Conservation (phyloP, 2,329 filamentous ascomycete genomes). For the Trichothecium sympodiale region DNA sequence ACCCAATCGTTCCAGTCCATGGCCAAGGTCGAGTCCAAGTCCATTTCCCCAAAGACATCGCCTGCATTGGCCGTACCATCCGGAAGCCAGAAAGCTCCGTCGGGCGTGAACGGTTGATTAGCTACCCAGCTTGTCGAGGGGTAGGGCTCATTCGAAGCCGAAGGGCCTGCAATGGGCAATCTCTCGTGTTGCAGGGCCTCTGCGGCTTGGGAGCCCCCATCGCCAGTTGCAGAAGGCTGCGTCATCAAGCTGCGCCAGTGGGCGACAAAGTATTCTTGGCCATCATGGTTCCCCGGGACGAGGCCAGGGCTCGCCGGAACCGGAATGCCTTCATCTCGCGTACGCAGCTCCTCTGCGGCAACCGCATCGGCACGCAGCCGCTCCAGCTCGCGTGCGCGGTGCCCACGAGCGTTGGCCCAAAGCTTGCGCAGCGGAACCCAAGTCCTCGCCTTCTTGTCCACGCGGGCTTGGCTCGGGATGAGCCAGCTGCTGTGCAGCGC, state of each 20-base stretch:
- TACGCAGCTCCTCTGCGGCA: conserved; percentile 16
- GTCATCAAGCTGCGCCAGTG: conserved; percentile 22
- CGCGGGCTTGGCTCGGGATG: conserved; percentile 17
- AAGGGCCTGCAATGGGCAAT: no score
- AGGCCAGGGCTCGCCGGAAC: conserved; percentile 19
- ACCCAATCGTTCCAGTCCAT: no score
- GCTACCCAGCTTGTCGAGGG: no score
- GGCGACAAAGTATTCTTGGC: conserved; percentile 15
- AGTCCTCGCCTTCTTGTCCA: conserved; percentile 19
- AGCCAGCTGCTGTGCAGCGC: conserved; percentile 33
- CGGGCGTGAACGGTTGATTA: no score
- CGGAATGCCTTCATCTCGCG: conserved; percentile 13
- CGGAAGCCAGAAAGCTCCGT: no score
- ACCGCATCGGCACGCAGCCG: conserved; percentile 17
- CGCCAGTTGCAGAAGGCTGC: no score
- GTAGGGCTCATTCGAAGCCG: no score
- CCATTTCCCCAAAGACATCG: no score
- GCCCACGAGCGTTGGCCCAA: conserved; percentile 23
- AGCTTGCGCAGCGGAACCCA: conserved; percentile 30
- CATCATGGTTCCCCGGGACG: conserved; percentile 9
- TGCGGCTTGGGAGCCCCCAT: no score
- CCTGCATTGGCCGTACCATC: no score
- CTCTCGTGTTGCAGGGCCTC: no score
- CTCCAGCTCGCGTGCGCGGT: conserved; percentile 24
- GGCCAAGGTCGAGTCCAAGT: no score